Evolutionary conservation across 208 protist species (phyloP).

Genomic region (Leishmania major): DNA sequence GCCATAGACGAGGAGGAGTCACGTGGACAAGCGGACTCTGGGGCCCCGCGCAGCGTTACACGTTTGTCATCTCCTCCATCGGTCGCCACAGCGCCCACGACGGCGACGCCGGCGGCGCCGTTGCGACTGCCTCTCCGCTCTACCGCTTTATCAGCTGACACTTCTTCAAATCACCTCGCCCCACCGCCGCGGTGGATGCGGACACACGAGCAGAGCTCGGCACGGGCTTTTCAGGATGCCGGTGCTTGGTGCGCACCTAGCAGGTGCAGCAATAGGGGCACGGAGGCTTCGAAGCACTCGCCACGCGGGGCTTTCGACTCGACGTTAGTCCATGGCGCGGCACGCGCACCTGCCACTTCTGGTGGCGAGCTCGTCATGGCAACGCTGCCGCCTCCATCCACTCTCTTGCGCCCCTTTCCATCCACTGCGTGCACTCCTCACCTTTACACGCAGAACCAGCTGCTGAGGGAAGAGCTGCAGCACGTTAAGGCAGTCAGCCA

Average conservation of each 20-base stretch:
- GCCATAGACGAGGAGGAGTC: neutral
- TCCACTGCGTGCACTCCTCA: neutral
- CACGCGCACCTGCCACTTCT: neutral
- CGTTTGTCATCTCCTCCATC: slow-evolving; percentile 10
- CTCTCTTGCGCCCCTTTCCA: neutral
- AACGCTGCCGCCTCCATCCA: neutral
- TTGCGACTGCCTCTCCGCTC: neutral
- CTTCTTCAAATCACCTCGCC: neutral
- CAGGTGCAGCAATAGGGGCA: neutral
- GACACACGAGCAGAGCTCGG: neutral
- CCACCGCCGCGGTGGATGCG: neutral
- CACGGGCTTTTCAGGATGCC: neutral
- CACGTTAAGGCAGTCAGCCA: slow-evolving; percentile 42
- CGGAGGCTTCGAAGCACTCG: neutral
- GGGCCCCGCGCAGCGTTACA: neutral
- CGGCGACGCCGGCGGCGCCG: neutral
- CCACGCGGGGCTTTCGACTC: neutral
- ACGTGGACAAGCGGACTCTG: neutral
- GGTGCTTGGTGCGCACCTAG: neutral
- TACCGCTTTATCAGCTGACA: neutral
- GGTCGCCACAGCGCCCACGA: neutral
- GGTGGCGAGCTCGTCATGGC: neutral
- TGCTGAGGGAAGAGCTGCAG: slow-evolving; percentile 42
- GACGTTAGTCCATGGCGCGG: neutral
- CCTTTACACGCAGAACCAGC: slow-evolving; percentile 17